Base-by-base conservation (phyloP, 2,329 filamentous ascomycete genomes). In the Rhynchosporium agropyri region DNA sequence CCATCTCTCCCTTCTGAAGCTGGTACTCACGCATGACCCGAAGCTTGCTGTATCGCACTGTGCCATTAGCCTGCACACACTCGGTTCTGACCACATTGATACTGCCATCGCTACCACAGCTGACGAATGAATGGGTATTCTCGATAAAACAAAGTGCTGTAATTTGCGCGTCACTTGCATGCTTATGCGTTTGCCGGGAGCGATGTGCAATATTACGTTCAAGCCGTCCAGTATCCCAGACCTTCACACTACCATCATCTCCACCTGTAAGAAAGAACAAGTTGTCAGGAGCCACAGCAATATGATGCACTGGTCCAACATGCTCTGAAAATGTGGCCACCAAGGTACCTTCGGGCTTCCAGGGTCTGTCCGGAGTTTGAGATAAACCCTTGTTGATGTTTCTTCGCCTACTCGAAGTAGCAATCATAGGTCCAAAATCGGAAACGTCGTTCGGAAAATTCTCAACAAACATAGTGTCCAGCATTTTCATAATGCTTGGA, bases 251-350 rank as follows among this genome's bases (percentile, higher is more conserved):
- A 2, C 95, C 91, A 76, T 99, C 95, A 71, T 97, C 91, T 9
- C 93, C 94, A 6, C 88, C 94, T 0, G 95, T 98, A 62, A 97
- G 83, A 76, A 99, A 99, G 78, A 99, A 99, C 4, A 88, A 80
- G 74, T 99, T 94, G 73, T 99, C 95, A 0, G 94, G 92, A 1
- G 95, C 89, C 7, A 92, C 85, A 2, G 90, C 81, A 10, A 98
- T 85, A 9, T 93, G 86, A 72, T 90, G 97, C 67, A 98, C 86
- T 7, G 91, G 85, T 0, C 87, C 91, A 33, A 83, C 87, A 73
- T 99, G 95, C 74, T 99, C 95, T 1, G 90, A 87, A 72, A 98
- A 92, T 0, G 91, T 91, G 1, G 93, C 92, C 26, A 98, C 89
- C 8, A 98, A 81, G 58, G 87, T 88, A 1, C 95, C 93, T 60